Evolutionary conservation across 2,329 filamentous ascomycete genomes (phyloP).

Genomic region (Piedraia hortae): DNA sequence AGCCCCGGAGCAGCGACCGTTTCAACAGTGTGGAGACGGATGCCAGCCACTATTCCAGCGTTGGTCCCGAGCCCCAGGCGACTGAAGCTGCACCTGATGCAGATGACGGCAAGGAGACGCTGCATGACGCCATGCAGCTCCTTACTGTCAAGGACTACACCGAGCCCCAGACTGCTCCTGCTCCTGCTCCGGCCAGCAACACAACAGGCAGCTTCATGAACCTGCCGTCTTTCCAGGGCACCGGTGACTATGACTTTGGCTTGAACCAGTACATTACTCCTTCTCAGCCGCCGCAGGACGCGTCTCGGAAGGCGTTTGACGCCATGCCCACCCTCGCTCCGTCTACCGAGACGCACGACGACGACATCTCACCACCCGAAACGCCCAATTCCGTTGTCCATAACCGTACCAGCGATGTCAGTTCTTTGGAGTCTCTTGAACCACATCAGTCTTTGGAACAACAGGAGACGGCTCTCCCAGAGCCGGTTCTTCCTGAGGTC

Average conservation of each 20-base stretch:
- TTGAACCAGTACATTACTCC: constrained; percentile 26
- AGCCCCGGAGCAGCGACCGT: constrained; percentile 15
- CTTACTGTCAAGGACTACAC: constrained; percentile 12
- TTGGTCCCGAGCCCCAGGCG: constrained; percentile 9
- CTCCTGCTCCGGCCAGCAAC: constrained; percentile 1
- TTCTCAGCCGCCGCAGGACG: constrained; percentile 14
- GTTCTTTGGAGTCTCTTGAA: constrained; percentile 5
- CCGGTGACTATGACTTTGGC: constrained; percentile 26
- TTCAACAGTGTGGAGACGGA: constrained; percentile 14
- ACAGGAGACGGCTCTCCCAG: constrained; percentile 2
- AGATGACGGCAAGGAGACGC: constrained; percentile 9
- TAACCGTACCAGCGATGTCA: constrained; percentile 17
- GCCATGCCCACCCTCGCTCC: constrained; percentile 6
- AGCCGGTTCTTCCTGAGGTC: no score
- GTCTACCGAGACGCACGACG: background rate
- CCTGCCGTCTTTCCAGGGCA: constrained; percentile 14
- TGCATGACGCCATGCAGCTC: constrained; percentile 12
- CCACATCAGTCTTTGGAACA: background rate
- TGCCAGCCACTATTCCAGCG: constrained; percentile 25
- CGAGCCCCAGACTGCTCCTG: constrained; percentile 5
- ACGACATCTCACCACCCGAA: constrained; percentile 16
- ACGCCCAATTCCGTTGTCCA: constrained; percentile 82
- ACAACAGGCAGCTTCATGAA: constrained; percentile 8
- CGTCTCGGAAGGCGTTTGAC: constrained; percentile 5
- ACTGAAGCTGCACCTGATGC: constrained; percentile 4